Percentiles rank a stretch among this genome's conserved stretches.
Evolutionary conservation across 768 basidiomycete genomes (phyloP).

Genomic region (Boletus pseudo-olivaceus): DNA sequence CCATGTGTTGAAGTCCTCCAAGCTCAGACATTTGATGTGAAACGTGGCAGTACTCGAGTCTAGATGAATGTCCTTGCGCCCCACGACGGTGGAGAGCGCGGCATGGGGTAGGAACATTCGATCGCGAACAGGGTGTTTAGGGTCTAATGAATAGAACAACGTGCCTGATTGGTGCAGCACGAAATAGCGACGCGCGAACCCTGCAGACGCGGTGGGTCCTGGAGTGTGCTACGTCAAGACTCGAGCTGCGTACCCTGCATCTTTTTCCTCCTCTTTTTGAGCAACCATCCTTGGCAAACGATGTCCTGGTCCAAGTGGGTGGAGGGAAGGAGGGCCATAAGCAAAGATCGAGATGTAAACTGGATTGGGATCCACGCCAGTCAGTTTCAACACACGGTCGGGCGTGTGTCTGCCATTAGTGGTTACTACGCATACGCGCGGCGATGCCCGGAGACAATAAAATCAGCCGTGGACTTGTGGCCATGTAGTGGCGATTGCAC

Average conservation of each 20-base stretch:
- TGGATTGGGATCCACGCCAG: neutral
- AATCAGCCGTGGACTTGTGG: neutral
- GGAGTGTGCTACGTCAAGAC: neutral
- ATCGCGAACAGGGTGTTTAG: slow-evolving; percentile 69
- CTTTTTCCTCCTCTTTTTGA: slow-evolving; percentile 85
- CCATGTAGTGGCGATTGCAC: neutral
- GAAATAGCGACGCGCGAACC: slow-evolving; percentile 84
- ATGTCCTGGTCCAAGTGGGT: slow-evolving; percentile 24
- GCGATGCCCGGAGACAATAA: slow-evolving; percentile 12
- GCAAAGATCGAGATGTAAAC: neutral
- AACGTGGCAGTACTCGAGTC: slow-evolving; percentile 76
- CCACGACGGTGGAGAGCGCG: slow-evolving; percentile 72
- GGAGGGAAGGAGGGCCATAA: slow-evolving; percentile 13
- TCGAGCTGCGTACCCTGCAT: slow-evolving; percentile 63
- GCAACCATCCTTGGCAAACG: slow-evolving; percentile 70
- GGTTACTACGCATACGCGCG: neutral
- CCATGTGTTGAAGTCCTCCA: slow-evolving; percentile 71
- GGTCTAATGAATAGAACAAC: slow-evolving; percentile 73
- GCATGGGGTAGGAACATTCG: slow-evolving; percentile 63
- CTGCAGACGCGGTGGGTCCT: slow-evolving; percentile 34
- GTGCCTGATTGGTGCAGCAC: slow-evolving; percentile 62
- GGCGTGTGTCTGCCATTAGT: neutral
- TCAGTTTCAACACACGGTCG: neutral
- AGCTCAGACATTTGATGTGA: slow-evolving; percentile 74
- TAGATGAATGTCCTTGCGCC: slow-evolving; percentile 76